Conservation (phyloP, 441 rosid genomes). For the Euphorbia celastroides region DNA sequence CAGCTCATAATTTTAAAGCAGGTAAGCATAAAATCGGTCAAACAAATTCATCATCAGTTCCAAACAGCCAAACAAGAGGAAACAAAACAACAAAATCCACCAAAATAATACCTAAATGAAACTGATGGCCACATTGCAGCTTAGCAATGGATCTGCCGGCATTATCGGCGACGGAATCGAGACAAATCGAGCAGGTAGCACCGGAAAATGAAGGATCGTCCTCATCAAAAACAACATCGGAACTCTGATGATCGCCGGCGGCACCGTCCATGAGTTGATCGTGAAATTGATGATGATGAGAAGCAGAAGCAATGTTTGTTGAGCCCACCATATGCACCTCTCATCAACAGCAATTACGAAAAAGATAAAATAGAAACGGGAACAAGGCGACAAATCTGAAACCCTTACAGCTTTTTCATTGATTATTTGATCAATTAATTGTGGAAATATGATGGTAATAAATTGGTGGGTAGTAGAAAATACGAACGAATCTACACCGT, state of each 20-base stretch:
- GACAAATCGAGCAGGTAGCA: conserved; percentile 78
- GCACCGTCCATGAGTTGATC: conserved; percentile 12
- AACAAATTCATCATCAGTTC: neutral
- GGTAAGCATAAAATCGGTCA: neutral
- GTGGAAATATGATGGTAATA: too few species aligned
- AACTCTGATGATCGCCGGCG: neutral
- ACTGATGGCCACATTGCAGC: conserved; percentile 77
- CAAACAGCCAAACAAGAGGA: neutral
- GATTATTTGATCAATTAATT: too few species aligned
- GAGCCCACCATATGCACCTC: conserved; percentile 7
- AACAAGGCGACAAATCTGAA: conserved; percentile 14
- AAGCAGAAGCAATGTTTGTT: conserved; percentile 1
- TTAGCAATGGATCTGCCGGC: conserved; percentile 63
- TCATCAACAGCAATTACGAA: too few species aligned
- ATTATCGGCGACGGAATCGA: conserved; percentile 51
- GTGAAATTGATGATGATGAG: conserved; percentile 5
- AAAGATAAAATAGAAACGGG: neutral
- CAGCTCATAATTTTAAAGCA: neutral
- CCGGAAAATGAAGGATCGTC: conserved; percentile 18
- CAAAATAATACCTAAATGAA: conserved; percentile 55
- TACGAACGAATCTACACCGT: too few species aligned
- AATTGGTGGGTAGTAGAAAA: too few species aligned
- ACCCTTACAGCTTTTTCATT: neutral
- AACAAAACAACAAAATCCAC: neutral
- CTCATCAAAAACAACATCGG: conserved; percentile 1